Evolutionary conservation across 306 rosid genomes (phyloP), one percentile per base, ranked within the genome.

Genomic region (Vigna hirtella): DNA sequence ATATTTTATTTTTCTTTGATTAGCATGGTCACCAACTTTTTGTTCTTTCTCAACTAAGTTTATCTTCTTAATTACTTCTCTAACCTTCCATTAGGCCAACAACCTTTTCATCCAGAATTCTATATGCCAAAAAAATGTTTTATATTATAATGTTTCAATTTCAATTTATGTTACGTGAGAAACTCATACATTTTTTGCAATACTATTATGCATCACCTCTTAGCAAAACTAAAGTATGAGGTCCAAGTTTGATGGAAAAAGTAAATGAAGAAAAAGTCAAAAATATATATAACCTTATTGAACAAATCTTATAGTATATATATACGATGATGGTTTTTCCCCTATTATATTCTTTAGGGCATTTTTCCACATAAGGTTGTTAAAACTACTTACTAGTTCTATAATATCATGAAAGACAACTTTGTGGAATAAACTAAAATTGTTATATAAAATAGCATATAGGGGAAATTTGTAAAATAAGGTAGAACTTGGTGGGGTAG

Each of bases 401-500:
- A 24, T 24, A 24, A 24, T 24, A 24, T 24, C 28, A 24, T 24
- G 26, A 1, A 24, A 24, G 26, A 24, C 26, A 24, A 24, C 26
- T 24, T 24, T 24, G 2, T 24, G 28, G 28, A 24, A 24, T 24
- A 24, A 24, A 24, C 3, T 24, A 24, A 24, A 24, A 24, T 24
- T 2, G 28, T 24, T 24, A 24, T 24, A 24, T 24, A 24, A 6
- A 36, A 72, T 42, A 7, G 7, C 11, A 38, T 38, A 9, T 36
- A 14, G 38, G 53, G 69, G 28, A 24, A 43, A 15, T 42, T 42
- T 70, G 38, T 20, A 51, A 51, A 62, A 64, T 53, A 34, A 72
- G 17, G 36, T 17, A 64, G 67, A 40, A 62, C 56, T 72, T 61
- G 68, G 73, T 70, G 49, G 66, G 47, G 76, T 24, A 24, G 79